Evolutionary conservation across 2,329 filamentous ascomycete species (phyloP).

Genomic region (Penicillium oxalicum): DNA sequence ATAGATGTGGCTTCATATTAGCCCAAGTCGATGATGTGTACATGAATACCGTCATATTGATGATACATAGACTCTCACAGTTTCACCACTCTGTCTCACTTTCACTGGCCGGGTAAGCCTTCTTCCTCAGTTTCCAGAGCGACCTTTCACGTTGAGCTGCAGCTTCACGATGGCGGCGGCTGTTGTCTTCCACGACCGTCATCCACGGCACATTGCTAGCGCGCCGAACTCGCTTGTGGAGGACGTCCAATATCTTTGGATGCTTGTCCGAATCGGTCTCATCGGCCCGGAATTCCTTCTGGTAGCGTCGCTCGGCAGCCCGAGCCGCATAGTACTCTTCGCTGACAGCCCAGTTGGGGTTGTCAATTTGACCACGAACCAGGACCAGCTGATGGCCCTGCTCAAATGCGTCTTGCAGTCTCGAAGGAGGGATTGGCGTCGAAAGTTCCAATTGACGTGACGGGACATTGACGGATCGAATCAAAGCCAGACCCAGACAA

Average conservation of each 20-base stretch:
- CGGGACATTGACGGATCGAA: conserved; percentile 38
- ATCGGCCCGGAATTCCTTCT: conserved; percentile 15
- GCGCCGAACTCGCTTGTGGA: conserved; percentile 31
- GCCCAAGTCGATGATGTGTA: no score
- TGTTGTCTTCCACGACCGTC: conserved; percentile 33
- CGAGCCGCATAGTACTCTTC: conserved; percentile 39
- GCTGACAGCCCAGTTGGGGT: conserved; percentile 41
- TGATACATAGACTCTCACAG: not conserved
- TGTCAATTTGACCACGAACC: conserved; percentile 43
- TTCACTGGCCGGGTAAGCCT: conserved; percentile 33
- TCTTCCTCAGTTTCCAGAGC: conserved; percentile 38
- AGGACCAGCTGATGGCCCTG: conserved; percentile 41
- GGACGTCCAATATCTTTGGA: conserved; percentile 17
- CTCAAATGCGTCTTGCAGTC: conserved; percentile 27
- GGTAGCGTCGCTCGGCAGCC: conserved; percentile 31
- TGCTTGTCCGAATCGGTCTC: conserved; percentile 13
- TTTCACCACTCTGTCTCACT: conserved; percentile 33
- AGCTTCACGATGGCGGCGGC: conserved; percentile 23
- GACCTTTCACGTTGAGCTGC: conserved; percentile 24
- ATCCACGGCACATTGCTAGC: conserved; percentile 40
- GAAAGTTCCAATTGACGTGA: conserved; percentile 42
- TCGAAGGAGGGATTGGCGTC: conserved; percentile 41
- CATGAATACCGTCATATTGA: not conserved
- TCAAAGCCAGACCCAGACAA: conserved; percentile 47
- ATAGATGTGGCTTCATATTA: no score